These are phyloP conservation scores for Alloteropsis semialata DNA, from an alignment of 176 grass and related monocot genomes.

Conservation along the genomic window DNA sequence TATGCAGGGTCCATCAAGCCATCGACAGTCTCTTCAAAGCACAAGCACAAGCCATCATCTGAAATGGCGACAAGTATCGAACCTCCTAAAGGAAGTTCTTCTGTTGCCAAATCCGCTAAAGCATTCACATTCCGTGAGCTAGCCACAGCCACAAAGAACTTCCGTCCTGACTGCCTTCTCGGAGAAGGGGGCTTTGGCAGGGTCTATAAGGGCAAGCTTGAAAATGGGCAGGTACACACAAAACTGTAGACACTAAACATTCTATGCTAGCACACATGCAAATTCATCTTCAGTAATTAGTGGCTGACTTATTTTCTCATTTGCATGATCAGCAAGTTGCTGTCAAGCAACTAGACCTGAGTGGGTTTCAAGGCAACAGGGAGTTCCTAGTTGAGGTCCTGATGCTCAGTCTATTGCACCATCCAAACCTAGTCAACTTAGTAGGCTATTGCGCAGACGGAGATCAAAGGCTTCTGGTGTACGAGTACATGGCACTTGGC, in stretches of 20 bases:
- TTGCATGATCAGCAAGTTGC: conserved; percentile 62
- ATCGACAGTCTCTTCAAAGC: conserved; percentile 5
- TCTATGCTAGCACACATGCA: background rate
- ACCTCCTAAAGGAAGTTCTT: conserved; percentile 33
- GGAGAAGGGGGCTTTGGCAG: conserved; percentile 93
- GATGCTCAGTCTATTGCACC: conserved; percentile 78
- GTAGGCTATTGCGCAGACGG: conserved; percentile 89
- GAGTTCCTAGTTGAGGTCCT: conserved; percentile 88
- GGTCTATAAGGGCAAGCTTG: conserved; percentile 79
- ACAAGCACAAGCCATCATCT: conserved; percentile 33
- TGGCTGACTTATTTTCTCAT: background rate
- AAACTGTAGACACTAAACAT: background rate
- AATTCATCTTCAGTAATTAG: background rate
- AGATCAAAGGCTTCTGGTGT: conserved; percentile 86
- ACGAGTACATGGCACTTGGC: conserved; percentile 85
- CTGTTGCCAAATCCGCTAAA: conserved; percentile 39
- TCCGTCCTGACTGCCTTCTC: conserved; percentile 54
- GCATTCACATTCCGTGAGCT: conserved; percentile 82
- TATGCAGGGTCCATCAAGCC: conserved; percentile 29
- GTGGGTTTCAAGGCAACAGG: conserved; percentile 67
- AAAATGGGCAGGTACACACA: conserved; percentile 64
- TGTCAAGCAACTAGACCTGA: conserved; percentile 85
- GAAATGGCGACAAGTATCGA: conserved; percentile 29
- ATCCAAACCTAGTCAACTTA: conserved; percentile 83
- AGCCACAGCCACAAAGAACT: conserved; percentile 67